These are phyloP conservation scores for Citeromyces matritensis DNA, from an alignment of 805 yeast genomes.

Conservation along the genomic window DNA sequence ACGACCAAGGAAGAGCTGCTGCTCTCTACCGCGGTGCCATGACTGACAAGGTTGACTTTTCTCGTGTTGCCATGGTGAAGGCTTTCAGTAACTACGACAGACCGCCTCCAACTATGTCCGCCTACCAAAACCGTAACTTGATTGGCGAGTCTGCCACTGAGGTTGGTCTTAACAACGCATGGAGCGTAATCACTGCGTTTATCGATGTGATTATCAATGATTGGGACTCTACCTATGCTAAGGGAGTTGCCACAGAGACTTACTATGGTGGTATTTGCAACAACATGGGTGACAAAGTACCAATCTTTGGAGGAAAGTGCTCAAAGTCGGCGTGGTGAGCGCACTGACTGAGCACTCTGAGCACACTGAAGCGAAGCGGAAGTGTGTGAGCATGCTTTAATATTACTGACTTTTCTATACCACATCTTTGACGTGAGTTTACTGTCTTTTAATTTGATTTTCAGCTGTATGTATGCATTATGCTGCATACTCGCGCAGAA, in stretches of 20 bases:
- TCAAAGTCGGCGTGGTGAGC: too few species aligned
- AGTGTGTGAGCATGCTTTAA: too few species aligned
- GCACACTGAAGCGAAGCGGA: too few species aligned
- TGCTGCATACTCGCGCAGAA: too few species aligned
- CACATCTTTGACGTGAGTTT: too few species aligned
- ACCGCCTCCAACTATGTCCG: slow-evolving; percentile 28
- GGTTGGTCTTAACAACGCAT: slow-evolving; percentile 35
- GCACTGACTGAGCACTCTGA: too few species aligned
- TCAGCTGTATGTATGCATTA: too few species aligned
- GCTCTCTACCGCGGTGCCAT: slow-evolving; percentile 37
- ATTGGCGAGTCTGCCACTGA: slow-evolving; percentile 34
- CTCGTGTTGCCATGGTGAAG: slow-evolving; percentile 45
- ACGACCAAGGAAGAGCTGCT: slow-evolving; percentile 53
- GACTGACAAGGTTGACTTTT: slow-evolving; percentile 38
- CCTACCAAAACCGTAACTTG: slow-evolving; percentile 35
- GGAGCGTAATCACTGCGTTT: slow-evolving; percentile 36
- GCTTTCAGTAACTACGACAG: slow-evolving; percentile 44
- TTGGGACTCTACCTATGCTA: slow-evolving; percentile 22
- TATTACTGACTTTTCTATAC: too few species aligned
- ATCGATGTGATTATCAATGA: slow-evolving; percentile 33
- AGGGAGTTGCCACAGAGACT: slow-evolving; percentile 23
- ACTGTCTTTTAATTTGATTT: too few species aligned
- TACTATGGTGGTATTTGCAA: slow-evolving; percentile 49
- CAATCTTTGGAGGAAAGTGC: too few species aligned
- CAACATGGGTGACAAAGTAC: slow-evolving; percentile 33